phyloP scores from a whole-genome alignment of 2,329 filamentous ascomycete species.

The Claviceps arundinis region DNA sequence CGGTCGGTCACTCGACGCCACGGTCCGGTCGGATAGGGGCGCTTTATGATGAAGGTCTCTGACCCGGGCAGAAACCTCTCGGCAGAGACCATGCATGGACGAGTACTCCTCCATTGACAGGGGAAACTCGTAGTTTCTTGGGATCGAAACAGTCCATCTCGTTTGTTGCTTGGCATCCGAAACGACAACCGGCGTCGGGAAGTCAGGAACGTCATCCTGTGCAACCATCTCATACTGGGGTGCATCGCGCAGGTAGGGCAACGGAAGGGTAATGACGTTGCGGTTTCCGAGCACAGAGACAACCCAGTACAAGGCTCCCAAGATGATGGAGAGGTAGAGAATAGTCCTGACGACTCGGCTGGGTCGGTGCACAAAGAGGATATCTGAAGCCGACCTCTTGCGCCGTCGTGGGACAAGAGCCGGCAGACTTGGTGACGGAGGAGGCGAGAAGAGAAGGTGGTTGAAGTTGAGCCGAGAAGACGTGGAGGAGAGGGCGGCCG shows the following conservation, averaged over 20 bases:
- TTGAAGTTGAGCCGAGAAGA: conserved; percentile 53
- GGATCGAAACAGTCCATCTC: conserved; percentile 75
- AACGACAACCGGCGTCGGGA: conserved; percentile 60
- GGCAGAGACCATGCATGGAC: conserved; percentile 55
- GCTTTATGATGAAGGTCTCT: conserved; percentile 28
- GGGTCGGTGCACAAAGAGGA: conserved; percentile 30
- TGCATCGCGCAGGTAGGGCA: conserved; percentile 32
- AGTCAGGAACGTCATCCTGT: conserved; percentile 51
- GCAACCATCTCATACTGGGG: conserved; percentile 52
- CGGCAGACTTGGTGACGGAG: conserved; percentile 59
- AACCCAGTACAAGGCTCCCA: conserved; percentile 37
- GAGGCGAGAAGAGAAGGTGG: conserved; percentile 52
- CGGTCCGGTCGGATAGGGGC: conserved; percentile 28
- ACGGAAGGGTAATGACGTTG: conserved; percentile 16
- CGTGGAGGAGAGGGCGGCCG: conserved; percentile 39
- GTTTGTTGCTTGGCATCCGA: conserved; percentile 49
- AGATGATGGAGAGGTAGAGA: conserved; percentile 37
- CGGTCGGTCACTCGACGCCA: conserved; percentile 41
- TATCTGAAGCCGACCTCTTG: conserved; percentile 44
- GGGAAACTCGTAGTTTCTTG: conserved; percentile 52
- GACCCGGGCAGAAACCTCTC: conserved; percentile 48
- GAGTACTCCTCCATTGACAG: conserved; percentile 51
- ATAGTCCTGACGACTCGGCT: conserved; percentile 43
- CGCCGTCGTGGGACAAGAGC: conserved; percentile 48
- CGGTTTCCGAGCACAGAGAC: conserved; percentile 15